phyloP scores from a whole-genome alignment of 208 protist genomes.

The Leishmania tropica region DNA sequence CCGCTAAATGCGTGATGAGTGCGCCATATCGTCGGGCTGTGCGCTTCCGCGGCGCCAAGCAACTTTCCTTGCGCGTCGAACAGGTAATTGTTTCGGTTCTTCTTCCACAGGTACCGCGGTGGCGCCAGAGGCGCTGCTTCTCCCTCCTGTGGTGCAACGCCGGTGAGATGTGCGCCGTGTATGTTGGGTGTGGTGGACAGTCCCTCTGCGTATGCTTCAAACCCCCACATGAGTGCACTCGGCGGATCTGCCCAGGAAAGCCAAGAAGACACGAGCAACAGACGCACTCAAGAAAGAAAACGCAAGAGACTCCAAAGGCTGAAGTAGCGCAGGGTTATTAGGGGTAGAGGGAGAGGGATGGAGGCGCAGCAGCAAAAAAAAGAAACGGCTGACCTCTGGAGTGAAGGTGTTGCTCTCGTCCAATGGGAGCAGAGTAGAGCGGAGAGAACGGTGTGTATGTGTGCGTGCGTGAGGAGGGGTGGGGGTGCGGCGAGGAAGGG shows the following conservation, averaged over 20 bases:
- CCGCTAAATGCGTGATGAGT: conserved; percentile 78
- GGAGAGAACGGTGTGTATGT: neutral
- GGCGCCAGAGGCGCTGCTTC: conserved; percentile 16
- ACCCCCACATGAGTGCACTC: conserved; percentile 38
- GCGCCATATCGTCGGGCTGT: conserved; percentile 57
- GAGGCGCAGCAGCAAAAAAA: neutral
- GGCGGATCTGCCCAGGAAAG: neutral
- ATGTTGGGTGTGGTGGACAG: conserved; percentile 7
- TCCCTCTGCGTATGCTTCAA: conserved; percentile 46
- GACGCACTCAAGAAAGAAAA: neutral
- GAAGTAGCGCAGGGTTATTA: neutral
- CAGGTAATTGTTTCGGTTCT: conserved; percentile 34
- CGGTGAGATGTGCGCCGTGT: neutral
- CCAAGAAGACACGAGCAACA: neutral
- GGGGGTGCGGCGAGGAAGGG: neutral
- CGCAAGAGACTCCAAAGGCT: no score
- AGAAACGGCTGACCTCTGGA: neutral
- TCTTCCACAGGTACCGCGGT: conserved; percentile 33
- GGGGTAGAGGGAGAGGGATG: neutral
- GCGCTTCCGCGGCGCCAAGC: conserved; percentile 29
- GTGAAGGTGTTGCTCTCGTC: neutral
- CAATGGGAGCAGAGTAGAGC: neutral
- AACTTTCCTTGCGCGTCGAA: conserved; percentile 36
- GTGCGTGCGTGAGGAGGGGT: neutral
- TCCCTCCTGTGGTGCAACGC: neutral